Conservation (phyloP, 345 rosid species). For the Camelina neglecta region DNA sequence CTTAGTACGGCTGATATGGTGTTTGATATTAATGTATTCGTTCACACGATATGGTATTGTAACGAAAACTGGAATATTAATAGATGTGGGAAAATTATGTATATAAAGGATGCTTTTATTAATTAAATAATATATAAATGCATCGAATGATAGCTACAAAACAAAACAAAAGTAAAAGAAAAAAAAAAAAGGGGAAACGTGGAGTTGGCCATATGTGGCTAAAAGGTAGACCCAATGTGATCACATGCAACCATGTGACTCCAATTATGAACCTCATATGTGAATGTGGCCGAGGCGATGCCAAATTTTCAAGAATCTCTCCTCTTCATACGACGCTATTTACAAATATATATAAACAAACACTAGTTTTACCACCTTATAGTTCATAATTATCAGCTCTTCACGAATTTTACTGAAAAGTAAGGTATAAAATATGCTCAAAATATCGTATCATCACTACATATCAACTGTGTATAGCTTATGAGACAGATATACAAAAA, state of each 20-base stretch:
- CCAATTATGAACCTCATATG: conserved; percentile 46
- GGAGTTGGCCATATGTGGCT: conserved; percentile 48
- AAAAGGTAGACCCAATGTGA: conserved; percentile 45
- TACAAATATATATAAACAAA: background rate
- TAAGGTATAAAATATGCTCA: too few relatives aligned
- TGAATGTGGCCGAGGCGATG: conserved; percentile 38
- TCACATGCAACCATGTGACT: conserved; percentile 50
- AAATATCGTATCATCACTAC: background rate
- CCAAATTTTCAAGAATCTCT: conserved; percentile 29
- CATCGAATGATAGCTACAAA: conserved; percentile 40
- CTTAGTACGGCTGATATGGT: background rate
- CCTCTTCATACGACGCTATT: background rate
- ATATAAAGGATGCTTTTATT: background rate
- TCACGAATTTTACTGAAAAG: too few relatives aligned
- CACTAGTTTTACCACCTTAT: too few relatives aligned
- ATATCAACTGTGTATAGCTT: background rate
- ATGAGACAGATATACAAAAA: background rate
- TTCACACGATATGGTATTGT: conserved; percentile 7
- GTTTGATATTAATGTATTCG: conserved; percentile 10
- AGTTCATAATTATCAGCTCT: too few relatives aligned
- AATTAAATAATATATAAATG: conserved; percentile 9
- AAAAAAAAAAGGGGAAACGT: conserved; percentile 28
- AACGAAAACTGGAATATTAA: background rate
- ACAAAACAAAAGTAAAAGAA: conserved; percentile 26
- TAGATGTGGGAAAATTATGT: background rate